Base-by-base conservation (phyloP, 331 rosid genomes). In the Pyrus hybrid region DNA sequence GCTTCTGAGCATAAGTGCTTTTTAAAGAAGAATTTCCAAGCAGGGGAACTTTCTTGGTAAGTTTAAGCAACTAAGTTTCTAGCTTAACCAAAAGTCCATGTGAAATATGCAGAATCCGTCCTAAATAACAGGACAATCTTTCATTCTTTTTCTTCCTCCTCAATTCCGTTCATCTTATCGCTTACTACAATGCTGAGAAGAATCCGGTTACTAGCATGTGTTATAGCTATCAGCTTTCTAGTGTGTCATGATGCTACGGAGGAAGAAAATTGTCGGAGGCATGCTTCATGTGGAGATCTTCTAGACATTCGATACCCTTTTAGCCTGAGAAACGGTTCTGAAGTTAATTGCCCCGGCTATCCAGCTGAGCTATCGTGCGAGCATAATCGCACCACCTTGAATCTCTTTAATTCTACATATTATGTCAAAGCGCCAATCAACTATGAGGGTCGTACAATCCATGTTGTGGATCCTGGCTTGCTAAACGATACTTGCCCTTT, bases 401-500 rank as follows among this genome's bases (percentile, higher is more conserved):
- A 16, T 3, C 23, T 72, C 20, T 7, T 16, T 3, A 0, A 21
- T 32, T 10, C 47, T 13, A 13, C 5, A 13, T 56, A 56, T 56
- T 32, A 56, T 71, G 76, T 71, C 33, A 2, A 2, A 49, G 56
- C 8, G 16, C n/a, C 3, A 2, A 71, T 71, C 2, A 2, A 71
- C 53, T 71, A 71, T 33, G 0, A 6, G 4, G 0, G 0, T 0
- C 0, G 0, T 1, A 56, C 2, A 7, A 56, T 71, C 53, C 53
- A 8, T 4, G 32, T 8, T 56, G 53, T 30, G 6, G 76, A 71
- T 56, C 76, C 76, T 32, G 76, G 54, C 5, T 49, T 71, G 32
- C 33, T 71, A 13, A 2, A 23, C 5, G 23, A 56, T 54, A 8
- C 23, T 13, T 71, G 76, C 22, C 66, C 76, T 14, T 32, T 32